Evolutionary conservation across 139 green algal species (phyloP).

Genomic region (Mychonastes homosphaera): DNA sequence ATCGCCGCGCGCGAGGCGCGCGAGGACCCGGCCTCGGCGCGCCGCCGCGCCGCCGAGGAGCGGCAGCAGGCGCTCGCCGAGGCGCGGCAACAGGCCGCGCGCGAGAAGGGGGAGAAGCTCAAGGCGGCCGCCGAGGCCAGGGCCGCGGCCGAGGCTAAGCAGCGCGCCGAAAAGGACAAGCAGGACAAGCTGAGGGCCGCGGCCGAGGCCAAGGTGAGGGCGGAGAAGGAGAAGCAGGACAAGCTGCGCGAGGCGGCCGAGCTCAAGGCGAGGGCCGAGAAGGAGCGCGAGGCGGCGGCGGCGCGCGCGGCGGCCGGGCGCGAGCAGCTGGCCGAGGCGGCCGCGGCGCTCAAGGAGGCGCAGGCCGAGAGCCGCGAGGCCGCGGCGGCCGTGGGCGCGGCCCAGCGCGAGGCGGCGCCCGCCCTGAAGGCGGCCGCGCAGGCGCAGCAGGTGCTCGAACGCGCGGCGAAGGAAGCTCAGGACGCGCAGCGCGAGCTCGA

Average conservation of each 20-base stretch:
- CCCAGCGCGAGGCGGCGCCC: slow-evolving; percentile 6
- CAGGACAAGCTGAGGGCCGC: slow-evolving; percentile 3
- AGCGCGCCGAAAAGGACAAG: neutral
- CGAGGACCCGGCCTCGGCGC: no score
- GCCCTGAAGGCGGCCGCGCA: slow-evolving; percentile 15
- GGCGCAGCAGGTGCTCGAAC: slow-evolving; percentile 7
- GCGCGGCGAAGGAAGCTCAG: slow-evolving; percentile 8
- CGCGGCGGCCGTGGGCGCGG: slow-evolving; percentile 5
- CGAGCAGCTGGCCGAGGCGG: slow-evolving; percentile 18
- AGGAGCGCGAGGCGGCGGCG: slow-evolving; percentile 17
- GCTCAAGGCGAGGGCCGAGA: neutral
- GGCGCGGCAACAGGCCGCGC: no score
- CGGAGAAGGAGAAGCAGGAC: neutral
- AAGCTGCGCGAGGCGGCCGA: neutral
- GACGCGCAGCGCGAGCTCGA: neutral
- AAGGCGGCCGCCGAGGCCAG: neutral
- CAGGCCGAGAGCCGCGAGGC: slow-evolving; percentile 11
- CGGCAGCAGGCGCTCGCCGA: no score
- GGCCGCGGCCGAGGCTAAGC: no score
- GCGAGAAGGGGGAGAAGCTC: no score
- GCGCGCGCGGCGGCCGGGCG: slow-evolving; percentile 2
- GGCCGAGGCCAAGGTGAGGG: slow-evolving; percentile 11
- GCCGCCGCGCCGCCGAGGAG: no score
- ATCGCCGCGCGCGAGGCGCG: no score
- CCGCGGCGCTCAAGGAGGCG: slow-evolving; percentile 17